A percentile compares a stretch with the other conserved stretches of the same genome.
Evolutionary conservation across 306 rosid genomes (phyloP).

Genomic region (Gillenia trifoliata): DNA sequence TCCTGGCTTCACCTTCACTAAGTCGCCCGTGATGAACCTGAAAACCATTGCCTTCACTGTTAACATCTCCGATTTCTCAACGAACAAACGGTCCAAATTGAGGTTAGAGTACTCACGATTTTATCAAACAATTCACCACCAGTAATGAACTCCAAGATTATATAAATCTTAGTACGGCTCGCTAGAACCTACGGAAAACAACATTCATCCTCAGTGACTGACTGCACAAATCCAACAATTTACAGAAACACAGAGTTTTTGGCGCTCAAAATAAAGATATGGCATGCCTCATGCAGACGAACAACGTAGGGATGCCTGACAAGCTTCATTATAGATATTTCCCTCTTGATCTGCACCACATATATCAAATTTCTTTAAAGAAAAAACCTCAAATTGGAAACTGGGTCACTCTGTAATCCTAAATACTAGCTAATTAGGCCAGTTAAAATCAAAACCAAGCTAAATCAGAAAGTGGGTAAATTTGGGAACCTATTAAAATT

Average conservation of each 20-base stretch:
- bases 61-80: slow-evolving; percentile 16
- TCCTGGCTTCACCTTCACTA: slow-evolving; percentile 68
- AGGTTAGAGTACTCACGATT: slow-evolving; percentile 59
- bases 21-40: slow-evolving; percentile 83
- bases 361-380: neutral
- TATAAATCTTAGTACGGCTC: slow-evolving; percentile 81
- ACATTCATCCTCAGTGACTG: slow-evolving; percentile 12
- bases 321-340: slow-evolving; percentile 87
- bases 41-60: slow-evolving; percentile 15
- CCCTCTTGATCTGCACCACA: slow-evolving; percentile 73
- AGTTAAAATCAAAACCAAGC: neutral
- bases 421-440: neutral
- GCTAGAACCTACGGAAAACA: slow-evolving; percentile 69
- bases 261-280: neutral
- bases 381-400: neutral
- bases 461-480: neutral
- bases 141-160: slow-evolving; percentile 85
- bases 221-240: neutral
- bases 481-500: neutral
- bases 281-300: slow-evolving; percentile 76
- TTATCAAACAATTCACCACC: slow-evolving; percentile 95
- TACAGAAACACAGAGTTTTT: neutral
- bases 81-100: slow-evolving; percentile 2
- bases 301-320: slow-evolving; percentile 86
- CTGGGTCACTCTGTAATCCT: neutral